phyloP scores from a whole-genome alignment of 2,329 filamentous ascomycete species.

The Botrytis deweyae region DNA sequence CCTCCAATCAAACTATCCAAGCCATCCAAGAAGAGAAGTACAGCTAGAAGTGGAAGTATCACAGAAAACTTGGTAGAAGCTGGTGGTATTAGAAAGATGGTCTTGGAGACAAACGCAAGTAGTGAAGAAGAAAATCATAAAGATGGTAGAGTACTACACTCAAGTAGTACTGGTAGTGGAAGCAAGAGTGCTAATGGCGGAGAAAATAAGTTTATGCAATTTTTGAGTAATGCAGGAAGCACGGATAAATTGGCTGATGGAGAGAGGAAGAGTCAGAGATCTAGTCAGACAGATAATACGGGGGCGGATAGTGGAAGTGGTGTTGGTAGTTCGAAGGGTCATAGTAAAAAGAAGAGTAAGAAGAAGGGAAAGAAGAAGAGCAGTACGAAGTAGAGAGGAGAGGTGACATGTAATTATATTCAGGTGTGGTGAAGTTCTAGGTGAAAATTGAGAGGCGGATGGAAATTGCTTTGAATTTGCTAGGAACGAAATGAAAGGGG shows the following conservation, averaged over 20 bases:
- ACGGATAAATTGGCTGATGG: conserved; percentile 4
- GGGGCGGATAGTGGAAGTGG: background rate
- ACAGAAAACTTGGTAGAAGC: conserved; percentile 76
- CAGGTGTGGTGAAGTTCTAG: background rate
- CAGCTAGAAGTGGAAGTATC: conserved; percentile 71
- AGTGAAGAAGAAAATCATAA: background rate
- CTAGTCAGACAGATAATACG: conserved; percentile 12
- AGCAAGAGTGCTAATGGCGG: background rate
- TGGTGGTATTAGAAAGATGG: conserved; percentile 72
- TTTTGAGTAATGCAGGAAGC: conserved; percentile 9
- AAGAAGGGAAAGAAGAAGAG: conserved; percentile 15
- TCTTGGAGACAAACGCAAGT: conserved; percentile 62
- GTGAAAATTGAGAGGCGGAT: background rate
- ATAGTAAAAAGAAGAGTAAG: conserved; percentile 8
- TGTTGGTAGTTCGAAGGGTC: background rate
- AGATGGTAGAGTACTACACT: conserved; percentile 13
- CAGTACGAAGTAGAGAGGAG: background rate
- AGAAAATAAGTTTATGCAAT: conserved; percentile 3
- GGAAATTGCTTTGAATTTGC: background rate
- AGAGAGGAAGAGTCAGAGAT: background rate
- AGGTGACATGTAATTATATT: background rate
- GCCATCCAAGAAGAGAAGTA: conserved; percentile 45
- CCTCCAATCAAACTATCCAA: conserved; percentile 37
- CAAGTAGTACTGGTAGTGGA: conserved; percentile 18
- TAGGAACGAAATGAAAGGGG: background rate